Base-by-base conservation (phyloP, 1,284 basidiomycete genomes). In the Rhodotorula sp. region DNA sequence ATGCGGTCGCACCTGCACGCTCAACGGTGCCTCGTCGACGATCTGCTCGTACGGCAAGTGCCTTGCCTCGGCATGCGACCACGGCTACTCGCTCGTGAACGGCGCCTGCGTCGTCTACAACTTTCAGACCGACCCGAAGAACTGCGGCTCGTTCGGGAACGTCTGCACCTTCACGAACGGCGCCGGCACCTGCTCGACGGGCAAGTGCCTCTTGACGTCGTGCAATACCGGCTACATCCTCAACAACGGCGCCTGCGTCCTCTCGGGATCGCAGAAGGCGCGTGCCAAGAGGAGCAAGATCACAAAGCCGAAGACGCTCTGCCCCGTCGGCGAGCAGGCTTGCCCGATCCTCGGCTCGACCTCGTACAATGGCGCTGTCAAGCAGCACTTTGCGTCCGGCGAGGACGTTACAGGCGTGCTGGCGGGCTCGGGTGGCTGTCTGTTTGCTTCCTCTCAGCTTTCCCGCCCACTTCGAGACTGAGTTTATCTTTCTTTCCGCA, bases 351-450 rank as follows among this genome's bases (percentile, higher is more conserved):
- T 49, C 15, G 75, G 74, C n/a, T 76, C 75, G 46, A 46, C 64
- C 8, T 68, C 67, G 29, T 76, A 70, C 67, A 56, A 49, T 17
- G 56, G 47, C 19, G 71, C 71, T 7, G 47, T 62, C 56, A 47
- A 59, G n/a, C 70, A 67, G 48, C 66, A 69, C 56, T 67, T 71
- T 58, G 60, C 69, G 32, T 30, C 62, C 11, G 47, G 30, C 24
- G 56, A 47, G 10, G 67, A 72, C 30, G 44, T 63, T 46, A 44
- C 64, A 11, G 47, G 49, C 32, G 11, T 66, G 49, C 49, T 61
- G 47, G 47, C 48, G 10, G 47, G 64, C 44, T 36, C 36, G 9
- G 74, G 74, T 5, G 74, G 73, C 27, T 82, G 78, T 77, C 80
- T 82, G 66, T 64, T 34, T 30, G n/a, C 36, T 4, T 8, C 10